Base-by-base conservation (phyloP, 106 monocot genomes). In the Xerophyta viscosa region DNA sequence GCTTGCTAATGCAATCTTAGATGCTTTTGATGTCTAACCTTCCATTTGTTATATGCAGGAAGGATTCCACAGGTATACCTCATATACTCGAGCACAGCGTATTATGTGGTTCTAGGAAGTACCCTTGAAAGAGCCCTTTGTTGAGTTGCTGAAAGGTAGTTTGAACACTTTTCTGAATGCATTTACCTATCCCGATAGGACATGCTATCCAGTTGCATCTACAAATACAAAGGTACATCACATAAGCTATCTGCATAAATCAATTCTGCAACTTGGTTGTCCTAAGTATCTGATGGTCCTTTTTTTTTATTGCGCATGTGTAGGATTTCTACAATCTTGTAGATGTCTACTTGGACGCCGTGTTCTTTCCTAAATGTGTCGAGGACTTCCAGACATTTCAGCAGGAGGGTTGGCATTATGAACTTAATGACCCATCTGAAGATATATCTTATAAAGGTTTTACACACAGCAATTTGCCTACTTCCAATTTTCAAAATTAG, bases 361-460 rank as follows among this genome's bases (percentile, higher is more conserved):
- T 98, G 18, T 86, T 98, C 57, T 90, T 90, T 64, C 96, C 96
- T 39, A 98, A 78, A 66, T 98, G 96, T 28, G 76, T 98, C 31
- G 82, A 90, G 57, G 82, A 98, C 60, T 79, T 77, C 51, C 89
- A 86, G 48, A 98, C 74, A 43, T 98, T 98, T 90, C 86, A 98
- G 73, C 96, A 98, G 56, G 96, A 98, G 66, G 96, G 96, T 47
- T 98, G 96, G 96, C 96, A 98, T 74, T 98, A 89, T 59, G 96
- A 98, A 71, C 89, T 98, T 49, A 70, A 98, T 61, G 63, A 86
- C 56, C 90, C 85, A 25, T 56, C 66, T 48, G 96, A 89, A 76
- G 89, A 90, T 27, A 86, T 98, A 65, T 74, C 96, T 22, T 90
- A 54, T 31, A 98, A 98, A 90, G 96, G 96, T 96, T 68, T 15